Evolutionary conservation across 2,329 filamentous ascomycete genomes (phyloP).

Genomic region (Parastagonospora nodorum): DNA sequence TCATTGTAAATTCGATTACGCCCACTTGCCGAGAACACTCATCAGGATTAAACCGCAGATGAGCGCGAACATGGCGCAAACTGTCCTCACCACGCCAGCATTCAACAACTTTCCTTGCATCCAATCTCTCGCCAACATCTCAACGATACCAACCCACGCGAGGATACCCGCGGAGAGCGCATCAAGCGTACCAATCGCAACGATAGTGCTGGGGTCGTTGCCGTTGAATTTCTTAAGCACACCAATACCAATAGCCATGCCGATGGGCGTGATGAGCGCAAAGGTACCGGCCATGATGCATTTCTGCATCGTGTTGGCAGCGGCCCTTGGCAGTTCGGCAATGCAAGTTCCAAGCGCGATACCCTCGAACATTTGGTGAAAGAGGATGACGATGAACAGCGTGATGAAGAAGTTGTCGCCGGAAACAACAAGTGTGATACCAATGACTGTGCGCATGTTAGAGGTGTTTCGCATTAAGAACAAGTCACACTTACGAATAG

Average conservation of each 20-base stretch:
- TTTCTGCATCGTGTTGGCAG: conserved; percentile 54
- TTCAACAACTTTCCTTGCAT: conserved; percentile 58
- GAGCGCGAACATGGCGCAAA: conserved; percentile 59
- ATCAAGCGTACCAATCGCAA: conserved; percentile 75
- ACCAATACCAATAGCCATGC: conserved; percentile 80
- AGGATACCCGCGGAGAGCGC: conserved; percentile 76
- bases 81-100: conserved; percentile 56
- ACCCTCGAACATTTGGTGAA: conserved; percentile 80
- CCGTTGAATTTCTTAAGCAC: conserved; percentile 74
- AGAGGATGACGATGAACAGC: conserved; percentile 68
- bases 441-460: conserved; percentile 57
- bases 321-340: conserved; percentile 58
- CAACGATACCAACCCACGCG: conserved; percentile 78
- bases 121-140: conserved; percentile 82
- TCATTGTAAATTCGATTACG: conserved; percentile 46
- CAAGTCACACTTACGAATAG: conserved; percentile 58
- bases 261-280: conserved; percentile 73
- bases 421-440: conserved; percentile 63
- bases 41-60: conserved; percentile 69
- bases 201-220: conserved; percentile 69
- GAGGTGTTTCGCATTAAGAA: neutral
- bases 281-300: conserved; percentile 67
- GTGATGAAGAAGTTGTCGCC: conserved; percentile 58
- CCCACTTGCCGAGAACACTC: conserved; percentile 78
- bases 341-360: conserved; percentile 75